phyloP scores from a whole-genome alignment of 2,329 filamentous ascomycete species.

The Epichloe baconii region DNA sequence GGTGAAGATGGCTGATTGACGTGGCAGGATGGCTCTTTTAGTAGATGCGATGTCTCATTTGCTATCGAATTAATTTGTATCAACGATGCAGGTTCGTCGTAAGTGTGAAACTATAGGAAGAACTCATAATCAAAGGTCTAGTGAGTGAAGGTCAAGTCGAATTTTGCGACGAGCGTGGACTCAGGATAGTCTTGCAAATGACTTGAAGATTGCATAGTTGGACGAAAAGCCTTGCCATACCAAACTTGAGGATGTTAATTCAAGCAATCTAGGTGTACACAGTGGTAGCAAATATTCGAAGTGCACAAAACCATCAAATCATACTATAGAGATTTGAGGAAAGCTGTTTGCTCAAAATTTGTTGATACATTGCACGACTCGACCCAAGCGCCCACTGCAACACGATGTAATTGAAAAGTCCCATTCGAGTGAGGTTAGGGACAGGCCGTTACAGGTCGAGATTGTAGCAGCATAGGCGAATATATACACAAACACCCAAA shows the following conservation, averaged over 20 bases:
- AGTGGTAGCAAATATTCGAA: neutral
- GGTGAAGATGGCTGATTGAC: neutral
- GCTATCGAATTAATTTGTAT: neutral
- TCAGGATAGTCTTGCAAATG: neutral
- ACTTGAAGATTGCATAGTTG: neutral
- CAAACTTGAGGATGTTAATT: neutral
- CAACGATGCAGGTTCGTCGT: neutral
- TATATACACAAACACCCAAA: no score
- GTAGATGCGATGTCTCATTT: neutral
- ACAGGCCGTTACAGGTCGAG: no score
- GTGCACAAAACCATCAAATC: neutral
- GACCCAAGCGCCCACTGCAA: neutral
- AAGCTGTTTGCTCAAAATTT: constrained; percentile 1
- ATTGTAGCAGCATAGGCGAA: no score
- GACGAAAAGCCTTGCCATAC: neutral
- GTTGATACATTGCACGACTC: constrained; percentile 1
- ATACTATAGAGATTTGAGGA: neutral
- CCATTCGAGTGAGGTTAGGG: neutral
- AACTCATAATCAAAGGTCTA: neutral
- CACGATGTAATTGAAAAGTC: neutral
- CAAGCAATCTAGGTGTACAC: constrained; percentile 1
- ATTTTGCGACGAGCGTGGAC: neutral
- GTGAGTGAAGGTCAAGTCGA: neutral
- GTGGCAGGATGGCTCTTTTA: neutral
- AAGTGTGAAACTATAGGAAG: neutral